Evolutionary conservation across 2,329 filamentous ascomycete genomes (phyloP).

Genomic region (Diplocarpon mali): DNA sequence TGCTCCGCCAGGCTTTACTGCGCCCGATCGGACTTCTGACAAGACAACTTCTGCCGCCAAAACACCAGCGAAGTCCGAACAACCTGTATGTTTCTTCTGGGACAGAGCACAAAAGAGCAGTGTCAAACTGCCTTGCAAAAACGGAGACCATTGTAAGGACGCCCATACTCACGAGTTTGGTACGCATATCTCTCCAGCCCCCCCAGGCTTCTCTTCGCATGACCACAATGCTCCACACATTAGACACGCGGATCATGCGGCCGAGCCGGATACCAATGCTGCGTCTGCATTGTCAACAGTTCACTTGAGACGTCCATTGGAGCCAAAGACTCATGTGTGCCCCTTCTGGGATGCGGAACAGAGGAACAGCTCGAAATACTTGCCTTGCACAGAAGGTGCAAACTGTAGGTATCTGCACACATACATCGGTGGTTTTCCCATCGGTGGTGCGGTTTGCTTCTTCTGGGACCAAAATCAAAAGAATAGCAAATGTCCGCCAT

Average conservation of each 20-base stretch:
- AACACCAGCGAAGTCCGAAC: neutral
- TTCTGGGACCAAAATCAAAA: constrained; percentile 8
- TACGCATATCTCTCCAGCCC: no score
- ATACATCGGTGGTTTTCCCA: neutral
- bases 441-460: constrained; percentile 3
- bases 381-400: neutral
- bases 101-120: neutral
- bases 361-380: neutral
- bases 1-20: no score
- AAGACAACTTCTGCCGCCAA: no score
- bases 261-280: neutral
- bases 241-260: neutral
- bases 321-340: neutral
- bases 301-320: neutral
- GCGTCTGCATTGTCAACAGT: neutral
- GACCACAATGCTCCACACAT: no score
- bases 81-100: constrained; percentile 10
- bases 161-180: no score
- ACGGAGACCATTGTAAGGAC: neutral
- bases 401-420: neutral
- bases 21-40: no score
- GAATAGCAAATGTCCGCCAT: neutral
- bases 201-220: no score
- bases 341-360: neutral
- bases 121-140: neutral